Base-by-base conservation (phyloP, 2,329 filamentous ascomycete genomes). In the Cladosporium oxysporum region DNA sequence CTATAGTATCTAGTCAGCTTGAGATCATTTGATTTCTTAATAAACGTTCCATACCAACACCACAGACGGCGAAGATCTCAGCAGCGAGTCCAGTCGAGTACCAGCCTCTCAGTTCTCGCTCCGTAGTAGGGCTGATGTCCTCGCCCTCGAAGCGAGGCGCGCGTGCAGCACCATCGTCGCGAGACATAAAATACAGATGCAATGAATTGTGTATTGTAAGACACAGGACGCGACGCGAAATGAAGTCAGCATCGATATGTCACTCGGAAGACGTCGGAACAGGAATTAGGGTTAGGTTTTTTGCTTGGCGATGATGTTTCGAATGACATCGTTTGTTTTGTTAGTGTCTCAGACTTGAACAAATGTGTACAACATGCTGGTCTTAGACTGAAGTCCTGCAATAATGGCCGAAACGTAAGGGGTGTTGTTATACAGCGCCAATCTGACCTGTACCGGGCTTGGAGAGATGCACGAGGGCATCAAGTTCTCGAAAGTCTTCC, bases 61-160 rank as follows among this genome's bases (percentile, higher is more conserved):
- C 93, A 77, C 93, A 97, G 64, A 97, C 91, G 28, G 94, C 91
- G 78, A 96, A 98, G 33, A 95, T 93, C 81, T 98, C 94, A 23
- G 94, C 92, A n/a, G 94, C 94, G 84, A 96, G 53, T 28, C 72
- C 71, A 16, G 65, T 68, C 31, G 66, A 69, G 59, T 73, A 73
- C 72, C 72, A 73, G 31, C 72, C 72, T 65, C 68, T 69, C 53
- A 73, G 55, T 68, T 74, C 72, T 14, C 67, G 67, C 52, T 73
- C 69, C 1, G 69, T 69, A 6, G 71, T 74, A 1, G 69, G 69
- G 14, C 66, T 68, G n/a, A 69, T 62, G 55, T 74, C 72, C 55
- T 74, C 72, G 41, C 70, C 71, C 18, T 71, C 69, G 35, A 69
- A 74, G 41, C 70, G 70, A 50, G 72, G 70, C 50, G 61, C 61